Conservation (phyloP, 768 basidiomycete genomes). For the Amanita pseudoporphyria region DNA sequence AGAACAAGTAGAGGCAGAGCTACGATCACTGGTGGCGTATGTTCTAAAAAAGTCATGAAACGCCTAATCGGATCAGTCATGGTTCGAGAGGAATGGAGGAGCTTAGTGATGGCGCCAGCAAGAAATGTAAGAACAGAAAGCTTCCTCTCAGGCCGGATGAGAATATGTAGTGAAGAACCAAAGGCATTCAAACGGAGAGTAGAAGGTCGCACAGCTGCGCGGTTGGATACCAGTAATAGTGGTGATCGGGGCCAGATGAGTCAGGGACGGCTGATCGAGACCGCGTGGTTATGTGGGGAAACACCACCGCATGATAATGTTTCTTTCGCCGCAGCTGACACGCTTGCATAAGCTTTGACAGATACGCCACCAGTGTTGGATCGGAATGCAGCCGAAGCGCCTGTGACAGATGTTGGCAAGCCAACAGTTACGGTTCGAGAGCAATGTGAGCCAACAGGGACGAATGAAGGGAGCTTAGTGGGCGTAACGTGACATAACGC, state of each 20-base stretch:
- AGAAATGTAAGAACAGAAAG: constrained; percentile 34
- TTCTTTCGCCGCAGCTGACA: neutral
- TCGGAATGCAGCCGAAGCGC: too few species aligned
- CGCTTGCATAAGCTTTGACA: too few species aligned
- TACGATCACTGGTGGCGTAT: constrained; percentile 80
- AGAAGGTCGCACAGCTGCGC: too few species aligned
- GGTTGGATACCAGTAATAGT: too few species aligned
- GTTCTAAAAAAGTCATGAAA: constrained; percentile 76
- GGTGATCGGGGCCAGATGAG: too few species aligned
- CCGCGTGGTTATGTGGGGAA: too few species aligned
- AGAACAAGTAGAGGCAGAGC: constrained; percentile 86
- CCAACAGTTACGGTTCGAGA: constrained; percentile 72
- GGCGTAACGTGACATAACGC: too few species aligned
- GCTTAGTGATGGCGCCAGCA: too few species aligned
- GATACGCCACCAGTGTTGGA: too few species aligned
- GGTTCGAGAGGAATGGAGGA: constrained; percentile 11
- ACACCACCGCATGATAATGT: neutral
- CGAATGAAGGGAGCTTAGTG: too few species aligned
- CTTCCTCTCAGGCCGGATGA: constrained; percentile 39
- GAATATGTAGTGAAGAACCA: constrained; percentile 64
- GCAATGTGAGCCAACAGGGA: too few species aligned
- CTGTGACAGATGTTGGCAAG: constrained; percentile 33
- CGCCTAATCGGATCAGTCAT: constrained; percentile 46
- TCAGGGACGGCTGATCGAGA: too few species aligned
- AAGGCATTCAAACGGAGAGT: constrained; percentile 63